Conservation (phyloP, 345 rosid genomes). For the Limnanthes douglasii region DNA sequence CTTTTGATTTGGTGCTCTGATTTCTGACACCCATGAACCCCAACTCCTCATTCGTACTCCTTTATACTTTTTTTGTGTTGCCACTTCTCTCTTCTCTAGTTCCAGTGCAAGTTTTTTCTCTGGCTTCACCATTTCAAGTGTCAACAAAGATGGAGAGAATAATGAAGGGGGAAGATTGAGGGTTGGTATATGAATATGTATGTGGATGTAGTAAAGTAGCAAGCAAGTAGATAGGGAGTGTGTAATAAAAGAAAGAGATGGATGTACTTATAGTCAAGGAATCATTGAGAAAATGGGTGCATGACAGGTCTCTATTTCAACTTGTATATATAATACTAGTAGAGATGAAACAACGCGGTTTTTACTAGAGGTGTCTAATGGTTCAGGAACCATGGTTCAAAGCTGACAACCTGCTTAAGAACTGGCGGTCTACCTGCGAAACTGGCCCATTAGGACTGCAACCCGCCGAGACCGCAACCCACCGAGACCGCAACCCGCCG, state of each 20-base stretch:
- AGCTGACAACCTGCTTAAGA: too few relatives aligned
- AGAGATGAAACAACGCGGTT: too few relatives aligned
- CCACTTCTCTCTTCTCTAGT: constrained; percentile 9
- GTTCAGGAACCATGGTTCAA: too few relatives aligned
- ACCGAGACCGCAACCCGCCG: too few relatives aligned
- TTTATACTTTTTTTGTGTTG: constrained; percentile 53
- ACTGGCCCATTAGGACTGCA: too few relatives aligned
- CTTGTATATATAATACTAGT: too few relatives aligned
- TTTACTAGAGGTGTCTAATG: too few relatives aligned
- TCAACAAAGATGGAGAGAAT: too few relatives aligned
- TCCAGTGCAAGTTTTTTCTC: constrained; percentile 28
- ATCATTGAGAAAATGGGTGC: constrained; percentile 6
- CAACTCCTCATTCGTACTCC: constrained; percentile 99
- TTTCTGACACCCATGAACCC: constrained; percentile 99
- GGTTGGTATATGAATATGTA: too few relatives aligned
- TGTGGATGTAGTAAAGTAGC: constrained; percentile 1
- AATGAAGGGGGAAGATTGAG: too few relatives aligned
- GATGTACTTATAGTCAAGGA: constrained; percentile 12
- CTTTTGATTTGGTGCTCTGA: constrained; percentile 91
- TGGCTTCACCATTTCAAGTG: constrained; percentile 44
- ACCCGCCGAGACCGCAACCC: too few relatives aligned
- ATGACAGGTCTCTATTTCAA: constrained; percentile 14
- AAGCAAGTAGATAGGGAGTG: constrained; percentile 7
- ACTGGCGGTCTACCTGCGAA: too few relatives aligned
- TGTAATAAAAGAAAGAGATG: constrained; percentile 5